phyloP scores from a whole-genome alignment of 805 yeast genomes.

The Wickerhamiella sergipiensis region DNA sequence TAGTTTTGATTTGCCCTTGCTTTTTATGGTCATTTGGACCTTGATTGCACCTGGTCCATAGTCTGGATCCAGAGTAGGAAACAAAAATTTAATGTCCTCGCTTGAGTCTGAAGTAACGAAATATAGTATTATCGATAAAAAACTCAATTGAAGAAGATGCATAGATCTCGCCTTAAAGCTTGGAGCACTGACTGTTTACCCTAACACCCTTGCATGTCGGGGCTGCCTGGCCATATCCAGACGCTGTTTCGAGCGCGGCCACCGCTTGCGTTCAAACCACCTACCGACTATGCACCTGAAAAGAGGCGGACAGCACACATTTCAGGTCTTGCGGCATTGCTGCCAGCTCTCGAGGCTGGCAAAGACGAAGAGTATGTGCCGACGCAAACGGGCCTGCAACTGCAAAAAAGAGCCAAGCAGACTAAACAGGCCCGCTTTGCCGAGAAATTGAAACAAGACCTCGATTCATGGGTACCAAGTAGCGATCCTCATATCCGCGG shows the following conservation, averaged over 20 bases:
- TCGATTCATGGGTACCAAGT: slow-evolving; percentile 38
- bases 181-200: no score
- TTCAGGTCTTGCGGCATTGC: slow-evolving; percentile 31
- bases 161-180: no score
- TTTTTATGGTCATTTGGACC: no score
- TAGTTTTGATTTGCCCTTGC: no score
- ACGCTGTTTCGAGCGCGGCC: slow-evolving; percentile 44
- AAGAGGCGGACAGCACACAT: slow-evolving; percentile 35
- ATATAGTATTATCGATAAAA: no score
- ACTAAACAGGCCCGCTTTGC: slow-evolving; percentile 16
- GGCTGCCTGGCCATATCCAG: slow-evolving; percentile 32
- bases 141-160: no score
- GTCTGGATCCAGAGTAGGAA: no score
- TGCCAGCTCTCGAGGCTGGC: slow-evolving; percentile 20
- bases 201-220: slow-evolving; percentile 1
- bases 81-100: no score
- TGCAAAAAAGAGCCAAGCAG: slow-evolving; percentile 14
- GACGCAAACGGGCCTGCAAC: slow-evolving; percentile 25
- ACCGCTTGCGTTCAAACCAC: slow-evolving; percentile 33
- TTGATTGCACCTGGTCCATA: no score
- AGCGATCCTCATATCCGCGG: slow-evolving; percentile 44
- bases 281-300: slow-evolving; percentile 37
- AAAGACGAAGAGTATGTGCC: slow-evolving; percentile 18
- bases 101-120: no score
- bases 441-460: slow-evolving; percentile 26